Conservation (phyloP, 352 stramenopile genomes). For the Globisporangium irregulare region DNA sequence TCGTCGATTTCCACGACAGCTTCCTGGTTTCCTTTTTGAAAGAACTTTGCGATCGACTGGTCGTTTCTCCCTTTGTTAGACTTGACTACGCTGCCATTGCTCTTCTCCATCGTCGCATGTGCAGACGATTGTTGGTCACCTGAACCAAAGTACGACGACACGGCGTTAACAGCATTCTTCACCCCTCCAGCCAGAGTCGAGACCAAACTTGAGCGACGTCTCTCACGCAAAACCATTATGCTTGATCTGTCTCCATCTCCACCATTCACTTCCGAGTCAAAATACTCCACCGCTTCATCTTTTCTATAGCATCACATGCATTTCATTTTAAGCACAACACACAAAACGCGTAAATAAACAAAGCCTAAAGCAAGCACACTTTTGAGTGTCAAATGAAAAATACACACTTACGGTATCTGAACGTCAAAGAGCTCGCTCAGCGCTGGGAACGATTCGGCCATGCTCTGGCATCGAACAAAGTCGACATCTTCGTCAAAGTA, state of each 20-base stretch:
- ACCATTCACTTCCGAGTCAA: constrained; percentile 8
- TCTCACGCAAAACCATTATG: neutral
- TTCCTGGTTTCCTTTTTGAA: neutral
- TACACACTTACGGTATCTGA: constrained; percentile 35
- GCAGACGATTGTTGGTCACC: neutral
- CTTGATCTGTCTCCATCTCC: neutral
- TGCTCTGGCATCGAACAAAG: constrained; percentile 60
- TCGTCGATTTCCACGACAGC: constrained; percentile 19
- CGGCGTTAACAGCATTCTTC: constrained; percentile 28
- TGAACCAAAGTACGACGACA: constrained; percentile 25
- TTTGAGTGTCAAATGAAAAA: neutral
- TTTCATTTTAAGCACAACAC: neutral
- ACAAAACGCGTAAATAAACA: too few relatives aligned
- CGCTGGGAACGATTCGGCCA: constrained; percentile 36
- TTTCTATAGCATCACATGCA: neutral
- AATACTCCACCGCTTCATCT: constrained; percentile 6
- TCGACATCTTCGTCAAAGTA: constrained; percentile 66
- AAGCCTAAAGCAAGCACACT: neutral
- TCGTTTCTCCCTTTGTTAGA: neutral
- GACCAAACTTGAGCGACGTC: constrained; percentile 24
- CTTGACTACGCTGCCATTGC: neutral
- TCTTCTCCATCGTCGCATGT: neutral
- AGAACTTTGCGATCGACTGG: constrained; percentile 17
- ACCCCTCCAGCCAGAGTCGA: constrained; percentile 22
- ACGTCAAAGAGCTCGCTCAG: constrained; percentile 33